phyloP scores from a whole-genome alignment of 148 eudicot species.

The Chenopodium quinoa region DNA sequence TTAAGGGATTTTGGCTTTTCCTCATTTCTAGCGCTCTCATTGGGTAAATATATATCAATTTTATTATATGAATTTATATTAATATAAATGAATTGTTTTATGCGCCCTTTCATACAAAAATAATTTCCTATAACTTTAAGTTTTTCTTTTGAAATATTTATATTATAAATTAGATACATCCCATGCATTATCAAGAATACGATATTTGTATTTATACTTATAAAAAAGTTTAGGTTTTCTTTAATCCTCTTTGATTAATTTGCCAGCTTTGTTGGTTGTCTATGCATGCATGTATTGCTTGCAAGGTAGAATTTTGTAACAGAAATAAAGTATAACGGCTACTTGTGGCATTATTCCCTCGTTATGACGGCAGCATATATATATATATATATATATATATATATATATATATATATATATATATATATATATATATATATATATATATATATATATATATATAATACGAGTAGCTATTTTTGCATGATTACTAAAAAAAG shows the following conservation, averaged over 20 bases:
- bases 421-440: too few relatives aligned
- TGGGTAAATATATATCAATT: neutral
- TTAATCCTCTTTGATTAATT: neutral
- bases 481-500: neutral
- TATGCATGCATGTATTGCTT: slow-evolving; percentile 6
- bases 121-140: too few relatives aligned
- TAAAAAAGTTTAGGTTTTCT: neutral
- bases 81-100: too few relatives aligned
- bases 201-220: too few relatives aligned
- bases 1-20: neutral
- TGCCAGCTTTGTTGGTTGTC: slow-evolving; percentile 22
- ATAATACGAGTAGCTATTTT: neutral
- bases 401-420: too few relatives aligned
- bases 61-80: neutral
- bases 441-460: too few relatives aligned
- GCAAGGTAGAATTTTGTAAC: neutral
- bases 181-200: too few relatives aligned
- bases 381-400: too few relatives aligned
- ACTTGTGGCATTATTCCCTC: neutral
- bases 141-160: too few relatives aligned
- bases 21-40: neutral
- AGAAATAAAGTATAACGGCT: neutral
- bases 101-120: too few relatives aligned
- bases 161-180: too few relatives aligned
- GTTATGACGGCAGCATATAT: neutral